Base-by-base conservation (phyloP, 441 rosid genomes). In the Manihot esculenta region DNA sequence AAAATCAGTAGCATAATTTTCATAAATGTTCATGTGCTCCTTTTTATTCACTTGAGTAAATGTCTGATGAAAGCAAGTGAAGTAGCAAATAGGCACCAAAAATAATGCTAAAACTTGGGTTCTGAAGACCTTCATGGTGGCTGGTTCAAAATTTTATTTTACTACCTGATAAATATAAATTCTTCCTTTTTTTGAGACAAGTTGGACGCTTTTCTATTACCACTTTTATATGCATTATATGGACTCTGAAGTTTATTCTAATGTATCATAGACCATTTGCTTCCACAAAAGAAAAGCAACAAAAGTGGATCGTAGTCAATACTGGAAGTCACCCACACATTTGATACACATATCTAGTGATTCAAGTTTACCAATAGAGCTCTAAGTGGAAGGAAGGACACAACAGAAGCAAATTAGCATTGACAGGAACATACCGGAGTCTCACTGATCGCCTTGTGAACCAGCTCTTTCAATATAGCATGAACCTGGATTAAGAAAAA, bases 361-460 rank as follows among this genome's bases (percentile, higher is more conserved):
- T 44, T 10, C 41, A 33, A 15, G 23, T 44, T 66, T 60, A 21
- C 17, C 7, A 61, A 24, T 64, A 68, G 47, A 64, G 49, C 42
- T 63, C 14, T 30, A 24, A 27, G 12, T 38, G 51, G 18, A 42
- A 24, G 15, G 44, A 45, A 24, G 15, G 44, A 45, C 5, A 56
- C 2, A 23, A 64, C 11, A 15, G 24, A 68, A 71, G 23, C 44
- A 70, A 7, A 69, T 23, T 55, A 70, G n/a, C 38, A 74, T 50
- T 15, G 50, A 26, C 17, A 54, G 72, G 63, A 77, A 84, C 94
- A 35, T 86, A 94, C 99, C 26, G 72, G 81, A 64, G 98, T 94
- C 83, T 92, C 97, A 71, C 76, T 85, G 75, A 90, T 85, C 68
- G 98, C 86, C 86, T 85, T 94, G 93, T 94, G 98, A 77, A 92